Conservation (phyloP, 2,329 filamentous ascomycete species). For the Phaeophleospora eucalypticola region DNA sequence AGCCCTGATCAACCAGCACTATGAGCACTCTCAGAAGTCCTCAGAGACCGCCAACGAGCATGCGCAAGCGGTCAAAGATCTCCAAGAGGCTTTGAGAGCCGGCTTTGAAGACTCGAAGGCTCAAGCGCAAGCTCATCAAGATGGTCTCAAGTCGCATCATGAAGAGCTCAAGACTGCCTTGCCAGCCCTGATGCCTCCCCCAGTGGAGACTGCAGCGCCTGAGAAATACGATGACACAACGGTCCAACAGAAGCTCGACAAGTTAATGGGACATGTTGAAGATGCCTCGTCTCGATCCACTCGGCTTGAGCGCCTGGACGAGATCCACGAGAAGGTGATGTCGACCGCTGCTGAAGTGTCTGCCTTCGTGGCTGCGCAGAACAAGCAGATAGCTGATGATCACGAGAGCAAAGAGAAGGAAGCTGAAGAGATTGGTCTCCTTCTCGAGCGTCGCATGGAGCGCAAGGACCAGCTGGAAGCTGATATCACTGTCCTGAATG, state of each 20-base stretch:
- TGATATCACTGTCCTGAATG: slow-evolving; percentile 44
- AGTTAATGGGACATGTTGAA: slow-evolving; percentile 59
- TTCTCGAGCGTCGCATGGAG: slow-evolving; percentile 70
- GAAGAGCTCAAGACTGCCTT: slow-evolving; percentile 41
- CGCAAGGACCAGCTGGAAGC: slow-evolving; percentile 59
- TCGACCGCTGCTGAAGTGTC: slow-evolving; percentile 79
- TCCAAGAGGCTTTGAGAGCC: slow-evolving; percentile 40
- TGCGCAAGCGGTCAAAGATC: slow-evolving; percentile 41
- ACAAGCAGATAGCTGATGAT: slow-evolving; percentile 68
- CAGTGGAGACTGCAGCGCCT: slow-evolving; percentile 31
- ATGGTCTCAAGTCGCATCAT: slow-evolving; percentile 36
- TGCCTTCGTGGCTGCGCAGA: slow-evolving; percentile 74
- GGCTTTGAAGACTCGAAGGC: slow-evolving; percentile 43
- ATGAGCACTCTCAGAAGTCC: slow-evolving; percentile 72
- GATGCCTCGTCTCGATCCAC: slow-evolving; percentile 65
- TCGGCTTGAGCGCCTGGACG: slow-evolving; percentile 77
- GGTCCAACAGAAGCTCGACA: slow-evolving; percentile 44
- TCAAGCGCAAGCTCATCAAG: slow-evolving; percentile 23
- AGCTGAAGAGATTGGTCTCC: slow-evolving; percentile 72
- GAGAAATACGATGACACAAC: slow-evolving; percentile 63
- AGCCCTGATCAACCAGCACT: slow-evolving; percentile 76
- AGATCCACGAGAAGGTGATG: slow-evolving; percentile 84
- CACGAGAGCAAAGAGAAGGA: slow-evolving; percentile 74
- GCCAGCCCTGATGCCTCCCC: slow-evolving; percentile 44
- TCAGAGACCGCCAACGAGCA: slow-evolving; percentile 34